Evolutionary conservation across 768 basidiomycete genomes (phyloP), one percentile per base, ranked within the genome.

Genomic region (Podaxis sp.): DNA sequence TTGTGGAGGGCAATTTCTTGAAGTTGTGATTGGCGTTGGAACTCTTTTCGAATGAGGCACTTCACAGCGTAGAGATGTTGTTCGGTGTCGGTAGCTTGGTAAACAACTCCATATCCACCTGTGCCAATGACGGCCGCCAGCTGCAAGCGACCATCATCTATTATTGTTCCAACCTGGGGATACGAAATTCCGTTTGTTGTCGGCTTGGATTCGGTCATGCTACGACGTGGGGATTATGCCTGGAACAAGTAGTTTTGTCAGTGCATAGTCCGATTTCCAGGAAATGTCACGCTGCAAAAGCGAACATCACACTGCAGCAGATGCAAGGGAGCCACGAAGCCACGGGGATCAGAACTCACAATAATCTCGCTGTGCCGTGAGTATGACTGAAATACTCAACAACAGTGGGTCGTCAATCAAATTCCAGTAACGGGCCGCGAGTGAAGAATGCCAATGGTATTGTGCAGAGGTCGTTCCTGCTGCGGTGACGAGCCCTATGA

Each of bases 71-170:
- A 94, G 59, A 85, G 88, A 65, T 78, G 76, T n/a, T 73, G 74
- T 59, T 73, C 76, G 12, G 77, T 74, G 71, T 91, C 90, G 63
- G 91, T 79, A 25, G 93, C 96, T 60, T 91, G 90, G 74, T 96
- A 97, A 11, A 98, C 96, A 68, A 95, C 88, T 59, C 96, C 96
- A 72, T 97, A 98, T 24, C 96, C 96, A 12, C 96, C 96, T 37
- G 91, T 85, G 38, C 96, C 96, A 55, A 98, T 85, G 65, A 96
- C 83, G 69, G 91, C 86, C 68, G 91, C 84, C 64, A 98, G 88
- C 74, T 94, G 85, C 63, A 98, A 85, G 54, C 85, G 78, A 67
- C 87, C 88, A 65, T 85, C 82, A 81, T 96, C 93, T 79, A 98
- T 93, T 72, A 85, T 75, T 65, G 89, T 88, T 50, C 95, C 95